These are phyloP conservation scores for Trichothecium roseum DNA, from an alignment of 2,329 filamentous ascomycete genomes.

Conservation along the genomic window DNA sequence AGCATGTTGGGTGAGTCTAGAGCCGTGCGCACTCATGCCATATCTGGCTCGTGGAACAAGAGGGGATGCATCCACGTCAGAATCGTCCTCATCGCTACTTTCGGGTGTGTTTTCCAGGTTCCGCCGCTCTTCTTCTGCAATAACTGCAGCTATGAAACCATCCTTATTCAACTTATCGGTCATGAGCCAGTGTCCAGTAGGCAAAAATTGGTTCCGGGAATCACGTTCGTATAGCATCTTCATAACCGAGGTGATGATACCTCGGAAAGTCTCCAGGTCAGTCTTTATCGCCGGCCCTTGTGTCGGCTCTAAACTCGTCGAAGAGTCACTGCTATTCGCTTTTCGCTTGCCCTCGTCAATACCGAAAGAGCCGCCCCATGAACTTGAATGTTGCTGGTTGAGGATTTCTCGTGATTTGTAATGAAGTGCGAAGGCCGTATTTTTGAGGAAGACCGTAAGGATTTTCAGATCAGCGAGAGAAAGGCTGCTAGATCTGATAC, in stretches of 20 bases:
- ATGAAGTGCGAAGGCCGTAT: constrained; percentile 79
- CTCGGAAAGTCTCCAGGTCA: constrained; percentile 67
- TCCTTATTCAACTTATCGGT: constrained; percentile 78
- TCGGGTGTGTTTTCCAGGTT: constrained; percentile 35
- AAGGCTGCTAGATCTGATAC: constrained; percentile 55
- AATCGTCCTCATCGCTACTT: constrained; percentile 24
- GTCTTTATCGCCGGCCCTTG: constrained; percentile 27
- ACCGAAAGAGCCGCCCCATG: not conserved
- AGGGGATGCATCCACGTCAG: constrained; percentile 15
- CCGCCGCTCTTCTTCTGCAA: constrained; percentile 76
- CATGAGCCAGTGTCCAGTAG: constrained; percentile 89
- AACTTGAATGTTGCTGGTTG: constrained; percentile 8
- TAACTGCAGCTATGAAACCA: constrained; percentile 75
- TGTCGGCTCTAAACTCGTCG: not conserved
- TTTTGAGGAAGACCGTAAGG: constrained; percentile 78
- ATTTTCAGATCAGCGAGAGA: constrained; percentile 59
- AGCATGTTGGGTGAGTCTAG: constrained; percentile 48
- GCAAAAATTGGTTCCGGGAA: constrained; percentile 76
- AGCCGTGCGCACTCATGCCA: not conserved
- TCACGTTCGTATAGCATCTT: constrained; percentile 89
- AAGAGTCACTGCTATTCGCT: too few species aligned
- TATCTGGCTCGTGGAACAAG: constrained; percentile 7
- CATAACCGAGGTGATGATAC: constrained; percentile 68
- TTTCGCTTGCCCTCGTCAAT: not conserved
- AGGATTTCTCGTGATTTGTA: constrained; percentile 62